phyloP scores from a whole-genome alignment of 495 filamentous ascomycete species.

The Filosporella fistucella region DNA sequence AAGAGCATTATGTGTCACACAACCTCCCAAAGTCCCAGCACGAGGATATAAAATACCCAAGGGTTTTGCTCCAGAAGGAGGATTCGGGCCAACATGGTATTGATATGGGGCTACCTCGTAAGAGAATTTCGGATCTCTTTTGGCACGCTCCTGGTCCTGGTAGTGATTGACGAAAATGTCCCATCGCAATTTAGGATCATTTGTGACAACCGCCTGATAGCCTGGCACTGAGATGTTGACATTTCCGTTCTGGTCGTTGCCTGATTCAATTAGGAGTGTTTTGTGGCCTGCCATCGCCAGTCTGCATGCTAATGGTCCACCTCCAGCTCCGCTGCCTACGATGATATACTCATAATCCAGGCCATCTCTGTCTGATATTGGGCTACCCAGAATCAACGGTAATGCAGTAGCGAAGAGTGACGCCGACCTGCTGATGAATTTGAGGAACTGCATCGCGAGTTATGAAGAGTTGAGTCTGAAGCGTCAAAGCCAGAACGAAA shows the following conservation, averaged over 20 bases:
- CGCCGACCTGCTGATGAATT: too few relatives aligned
- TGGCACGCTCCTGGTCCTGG: constrained; percentile 31
- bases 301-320: constrained; percentile 56
- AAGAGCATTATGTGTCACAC: constrained; percentile 42
- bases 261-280: constrained; percentile 60
- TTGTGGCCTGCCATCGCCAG: constrained; percentile 56
- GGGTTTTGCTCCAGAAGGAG: constrained; percentile 33
- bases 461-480: too few relatives aligned
- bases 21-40: constrained; percentile 42
- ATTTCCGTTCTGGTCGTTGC: constrained; percentile 43
- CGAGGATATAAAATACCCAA: constrained; percentile 44
- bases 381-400: too few relatives aligned
- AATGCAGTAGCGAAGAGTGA: too few relatives aligned
- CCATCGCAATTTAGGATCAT: constrained; percentile 33
- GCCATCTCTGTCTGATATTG: too few relatives aligned
- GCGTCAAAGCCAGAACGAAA: too few relatives aligned
- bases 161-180: constrained; percentile 47
- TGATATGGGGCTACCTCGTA: constrained; percentile 34
- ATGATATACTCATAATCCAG: constrained; percentile 71
- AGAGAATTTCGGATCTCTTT: constrained; percentile 38
- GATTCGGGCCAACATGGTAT: constrained; percentile 34
- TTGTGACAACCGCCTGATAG: constrained; percentile 31
- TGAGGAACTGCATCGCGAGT: too few relatives aligned
- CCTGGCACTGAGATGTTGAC: constrained; percentile 32
- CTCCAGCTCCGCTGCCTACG: constrained; percentile 61